Evolutionary conservation across 108 stramenopile species (phyloP), one percentile per base, ranked within the genome.

Genomic region (Discostella pseudostelligera): DNA sequence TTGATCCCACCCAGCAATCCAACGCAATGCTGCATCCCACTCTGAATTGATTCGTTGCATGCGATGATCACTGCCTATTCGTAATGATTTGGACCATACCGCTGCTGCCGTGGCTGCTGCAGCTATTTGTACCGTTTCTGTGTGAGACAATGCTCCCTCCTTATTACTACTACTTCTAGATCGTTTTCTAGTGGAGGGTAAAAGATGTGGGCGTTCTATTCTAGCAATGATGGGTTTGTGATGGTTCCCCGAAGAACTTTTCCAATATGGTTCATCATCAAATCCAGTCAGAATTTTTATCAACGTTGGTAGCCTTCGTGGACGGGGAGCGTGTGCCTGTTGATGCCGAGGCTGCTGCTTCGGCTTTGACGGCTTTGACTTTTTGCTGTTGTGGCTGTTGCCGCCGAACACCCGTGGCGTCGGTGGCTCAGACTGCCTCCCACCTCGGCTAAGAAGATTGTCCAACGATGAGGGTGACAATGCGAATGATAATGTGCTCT

Each of bases 241-340:
- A 40, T 37, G 8, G 39, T 39, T 39, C n/a, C 54, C 37, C 11
- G 53, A 56, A 14, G 26, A 17, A 21, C 39, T 32, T 17, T 19
- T 56, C 67, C 67, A 68, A 11, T 59, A 49, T 32, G 69, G 69
- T 26, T 70, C 69, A 56, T 70, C 69, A 39, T 24, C 59, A 47
- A 69, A 77, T 14, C 76, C 76, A 6, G 76, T 77, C 19, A 77
- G 69, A 40, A 77, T 69, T 70, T 70, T 77, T 56, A 77, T 77
- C 40, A 77, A 40, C 29, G 63, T 54, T 13, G 76, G 76, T 20
- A 77, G 44, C 64, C 76, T 69, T 54, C 68, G 56, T 0, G 76
- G 76, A 20, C 75, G 75, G 43, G 26, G 9, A 40, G 42, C 39
- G 43, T 21, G 26, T 40, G 24, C 28, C 42, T 40, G 58, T 4